A percentile compares a stretch with the other conserved stretches of the same genome.
Evolutionary conservation across 2,329 filamentous ascomycete genomes (phyloP).

Genomic region (Fusarium sp.): DNA sequence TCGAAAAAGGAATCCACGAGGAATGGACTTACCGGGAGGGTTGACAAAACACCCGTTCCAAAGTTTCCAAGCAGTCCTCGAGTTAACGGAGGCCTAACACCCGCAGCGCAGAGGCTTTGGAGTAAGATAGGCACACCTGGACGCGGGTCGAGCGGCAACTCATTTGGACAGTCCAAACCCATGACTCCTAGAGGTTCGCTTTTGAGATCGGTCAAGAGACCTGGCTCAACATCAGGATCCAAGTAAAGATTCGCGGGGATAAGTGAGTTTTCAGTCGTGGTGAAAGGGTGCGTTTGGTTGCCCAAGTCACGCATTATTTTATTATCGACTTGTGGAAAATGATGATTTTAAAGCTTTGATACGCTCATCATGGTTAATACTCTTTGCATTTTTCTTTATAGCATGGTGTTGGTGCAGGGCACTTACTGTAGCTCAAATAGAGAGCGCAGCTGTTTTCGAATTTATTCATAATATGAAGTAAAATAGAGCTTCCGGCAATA

Average conservation of each 20-base stretch:
- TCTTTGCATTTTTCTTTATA: neutral
- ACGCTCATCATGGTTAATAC: neutral
- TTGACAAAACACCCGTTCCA: constrained; percentile 73
- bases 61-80: constrained; percentile 77
- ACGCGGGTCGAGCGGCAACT: constrained; percentile 50
- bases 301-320: neutral
- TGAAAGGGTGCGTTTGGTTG: neutral
- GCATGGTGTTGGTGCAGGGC: constrained; percentile 10
- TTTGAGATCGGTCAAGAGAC: constrained; percentile 52
- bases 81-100: constrained; percentile 72
- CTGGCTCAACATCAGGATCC: constrained; percentile 40
- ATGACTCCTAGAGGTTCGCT: constrained; percentile 57
- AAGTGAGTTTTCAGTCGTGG: neutral
- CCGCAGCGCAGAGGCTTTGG: constrained; percentile 78
- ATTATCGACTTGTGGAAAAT: neutral
- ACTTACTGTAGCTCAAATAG: neutral
- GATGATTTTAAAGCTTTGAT: neutral
- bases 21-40: constrained; percentile 71
- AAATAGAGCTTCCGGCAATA: neutral
- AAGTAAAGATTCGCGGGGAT: constrained; percentile 4
- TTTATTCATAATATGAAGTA: neutral
- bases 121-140: constrained; percentile 68
- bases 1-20: constrained; percentile 75
- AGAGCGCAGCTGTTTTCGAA: neutral
- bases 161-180: constrained; percentile 56